A percentile compares a stretch with the other conserved stretches of the same genome.
Conservation (phyloP, 495 filamentous ascomycete genomes). For the Hypomontagnella submonticulosa region DNA sequence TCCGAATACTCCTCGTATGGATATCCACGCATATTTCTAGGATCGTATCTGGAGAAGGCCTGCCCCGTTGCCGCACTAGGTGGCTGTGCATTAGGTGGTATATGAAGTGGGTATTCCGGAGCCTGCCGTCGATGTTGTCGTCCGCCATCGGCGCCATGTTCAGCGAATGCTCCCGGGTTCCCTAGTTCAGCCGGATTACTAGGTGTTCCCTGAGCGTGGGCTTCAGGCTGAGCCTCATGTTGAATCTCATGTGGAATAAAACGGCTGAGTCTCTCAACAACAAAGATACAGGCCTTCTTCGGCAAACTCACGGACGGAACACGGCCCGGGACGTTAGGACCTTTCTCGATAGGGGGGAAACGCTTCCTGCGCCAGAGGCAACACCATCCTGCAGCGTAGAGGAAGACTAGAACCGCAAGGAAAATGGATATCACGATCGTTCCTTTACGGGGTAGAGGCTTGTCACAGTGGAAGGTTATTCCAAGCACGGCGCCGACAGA, state of each 20-base stretch:
- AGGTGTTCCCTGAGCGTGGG: background rate
- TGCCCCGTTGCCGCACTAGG: background rate
- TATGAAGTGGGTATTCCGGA: background rate
- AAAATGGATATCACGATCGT: constrained; percentile 33
- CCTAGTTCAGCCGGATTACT: constrained; percentile 13
- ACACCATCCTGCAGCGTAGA: constrained; percentile 31
- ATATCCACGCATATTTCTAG: background rate
- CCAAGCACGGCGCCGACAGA: constrained; percentile 33
- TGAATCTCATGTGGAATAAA: too few relatives aligned
- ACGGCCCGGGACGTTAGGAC: constrained; percentile 17
- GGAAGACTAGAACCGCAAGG: constrained; percentile 22
- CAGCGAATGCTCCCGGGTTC: background rate
- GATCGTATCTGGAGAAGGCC: too few relatives aligned
- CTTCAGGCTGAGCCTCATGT: too few relatives aligned
- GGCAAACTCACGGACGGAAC: too few relatives aligned
- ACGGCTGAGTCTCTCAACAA: too few relatives aligned
- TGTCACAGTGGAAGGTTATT: constrained; percentile 19
- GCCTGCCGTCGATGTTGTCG: background rate
- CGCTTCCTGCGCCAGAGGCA: constrained; percentile 26
- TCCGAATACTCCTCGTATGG: too few relatives aligned
- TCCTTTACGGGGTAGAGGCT: constrained; percentile 35
- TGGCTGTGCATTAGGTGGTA: background rate
- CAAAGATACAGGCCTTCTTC: too few relatives aligned
- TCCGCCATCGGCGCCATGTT: background rate
- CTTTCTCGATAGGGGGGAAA: constrained; percentile 18